Conservation (phyloP, 441 rosid genomes). For the Macaranga tanarius region DNA sequence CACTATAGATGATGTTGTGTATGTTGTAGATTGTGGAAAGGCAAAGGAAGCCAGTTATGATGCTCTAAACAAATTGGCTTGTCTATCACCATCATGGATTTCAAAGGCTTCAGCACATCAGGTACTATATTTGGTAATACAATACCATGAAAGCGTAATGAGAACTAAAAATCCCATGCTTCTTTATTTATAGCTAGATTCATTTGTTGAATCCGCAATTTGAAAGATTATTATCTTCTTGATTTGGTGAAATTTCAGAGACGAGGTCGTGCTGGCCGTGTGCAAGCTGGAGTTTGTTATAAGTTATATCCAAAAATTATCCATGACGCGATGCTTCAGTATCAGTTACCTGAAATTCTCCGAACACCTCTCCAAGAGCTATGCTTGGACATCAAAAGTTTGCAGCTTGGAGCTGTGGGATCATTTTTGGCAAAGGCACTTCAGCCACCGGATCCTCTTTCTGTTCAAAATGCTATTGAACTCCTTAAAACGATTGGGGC, state of each 20-base stretch:
- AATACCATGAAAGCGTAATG: conserved; percentile 11
- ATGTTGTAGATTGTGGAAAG: conserved; percentile 94
- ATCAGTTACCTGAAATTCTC: conserved; percentile 91
- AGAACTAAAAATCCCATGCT: background rate
- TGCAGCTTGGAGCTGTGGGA: conserved; percentile 84
- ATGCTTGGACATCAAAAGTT: conserved; percentile 84
- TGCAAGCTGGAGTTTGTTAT: conserved; percentile 92
- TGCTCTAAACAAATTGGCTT: conserved; percentile 93
- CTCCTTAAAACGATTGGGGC: conserved; percentile 93
- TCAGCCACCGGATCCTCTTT: conserved; percentile 93
- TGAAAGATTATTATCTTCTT: conserved; percentile 8
- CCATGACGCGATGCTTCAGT: conserved; percentile 70
- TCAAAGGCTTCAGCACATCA: conserved; percentile 95
- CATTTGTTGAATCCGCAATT: conserved; percentile 15
- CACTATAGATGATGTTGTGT: conserved; percentile 94
- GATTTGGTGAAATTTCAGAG: conserved; percentile 49
- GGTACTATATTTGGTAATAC: conserved; percentile 42
- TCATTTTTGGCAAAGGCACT: conserved; percentile 92
- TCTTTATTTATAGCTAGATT: conserved; percentile 4
- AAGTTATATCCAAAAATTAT: conserved; percentile 83
- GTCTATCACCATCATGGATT: conserved; percentile 91
- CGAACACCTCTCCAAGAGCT: conserved; percentile 94
- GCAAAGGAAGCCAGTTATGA: conserved; percentile 97
- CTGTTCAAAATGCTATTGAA: conserved; percentile 94
- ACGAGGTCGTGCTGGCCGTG: conserved; percentile 98